Percentiles rank a stretch among this genome's conserved stretches.
Conservation (phyloP, 768 basidiomycete genomes). For the Rhizopogon rudus region DNA sequence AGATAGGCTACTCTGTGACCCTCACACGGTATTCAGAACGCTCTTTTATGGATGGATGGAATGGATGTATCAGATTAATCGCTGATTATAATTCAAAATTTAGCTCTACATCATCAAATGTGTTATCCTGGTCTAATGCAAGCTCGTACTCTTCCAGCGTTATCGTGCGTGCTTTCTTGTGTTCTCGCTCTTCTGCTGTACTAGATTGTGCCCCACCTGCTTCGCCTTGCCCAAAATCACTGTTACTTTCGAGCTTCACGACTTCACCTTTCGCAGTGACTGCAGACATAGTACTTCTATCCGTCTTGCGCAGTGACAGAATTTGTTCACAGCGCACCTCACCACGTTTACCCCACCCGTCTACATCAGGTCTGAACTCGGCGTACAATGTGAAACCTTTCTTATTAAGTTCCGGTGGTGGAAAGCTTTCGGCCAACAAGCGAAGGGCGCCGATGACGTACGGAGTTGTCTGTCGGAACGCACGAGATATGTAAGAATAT, state of each 20-base stretch:
- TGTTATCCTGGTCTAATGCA: constrained; percentile 39
- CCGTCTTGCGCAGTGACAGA: constrained; percentile 47
- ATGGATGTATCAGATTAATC: constrained; percentile 18
- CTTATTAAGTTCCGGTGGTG: constrained; percentile 52
- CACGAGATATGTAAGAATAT: constrained; percentile 76
- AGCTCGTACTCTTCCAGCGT: constrained; percentile 52
- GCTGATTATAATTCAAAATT: constrained; percentile 9
- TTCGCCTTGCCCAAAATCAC: constrained; percentile 4
- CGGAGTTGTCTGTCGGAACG: constrained; percentile 77
- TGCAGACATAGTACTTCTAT: constrained; percentile 2
- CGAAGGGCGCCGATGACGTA: constrained; percentile 73
- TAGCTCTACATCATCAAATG: constrained; percentile 42
- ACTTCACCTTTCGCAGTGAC: constrained; percentile 7
- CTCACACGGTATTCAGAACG: constrained; percentile 3
- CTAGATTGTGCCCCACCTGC: constrained; percentile 2
- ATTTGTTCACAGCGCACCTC: constrained; percentile 69
- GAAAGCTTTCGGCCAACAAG: constrained; percentile 58
- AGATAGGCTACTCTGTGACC: background rate
- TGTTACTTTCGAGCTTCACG: constrained; percentile 14
- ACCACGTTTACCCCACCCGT: constrained; percentile 81
- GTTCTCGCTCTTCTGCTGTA: constrained; percentile 19
- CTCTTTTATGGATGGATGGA: constrained; percentile 5
- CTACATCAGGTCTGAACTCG: constrained; percentile 78
- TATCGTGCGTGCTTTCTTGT: constrained; percentile 38
- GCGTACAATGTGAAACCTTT: constrained; percentile 78